These are phyloP conservation scores for Ogataea pilisensis DNA, from an alignment of 805 yeast genomes.

Conservation along the genomic window DNA sequence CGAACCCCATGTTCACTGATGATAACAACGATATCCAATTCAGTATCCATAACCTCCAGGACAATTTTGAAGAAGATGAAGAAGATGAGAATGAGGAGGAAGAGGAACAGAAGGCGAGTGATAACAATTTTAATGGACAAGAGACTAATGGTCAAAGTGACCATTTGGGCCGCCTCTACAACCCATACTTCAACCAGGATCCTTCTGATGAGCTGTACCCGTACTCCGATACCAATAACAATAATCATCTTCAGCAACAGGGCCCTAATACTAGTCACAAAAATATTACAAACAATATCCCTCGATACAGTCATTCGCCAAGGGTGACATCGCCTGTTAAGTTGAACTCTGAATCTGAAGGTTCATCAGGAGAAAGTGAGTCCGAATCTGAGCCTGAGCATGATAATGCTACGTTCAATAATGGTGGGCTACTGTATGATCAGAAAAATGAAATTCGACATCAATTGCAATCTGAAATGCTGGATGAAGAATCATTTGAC, in stretches of 20 bases:
- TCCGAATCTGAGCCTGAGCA: conserved; percentile 8
- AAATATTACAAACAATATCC: not conserved
- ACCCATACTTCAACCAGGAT: not conserved
- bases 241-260: not conserved
- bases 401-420: conserved; percentile 2
- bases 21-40: conserved; percentile 25
- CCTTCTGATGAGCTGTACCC: not conserved
- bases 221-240: not conserved
- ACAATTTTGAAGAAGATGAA: conserved; percentile 21
- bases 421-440: conserved; percentile 7
- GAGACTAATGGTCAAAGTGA: not conserved
- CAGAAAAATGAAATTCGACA: conserved; percentile 18
- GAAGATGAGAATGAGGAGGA: conserved; percentile 12
- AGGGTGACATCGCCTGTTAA: conserved; percentile 15
- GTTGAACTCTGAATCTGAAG: conserved; percentile 26
- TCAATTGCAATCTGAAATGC: conserved; percentile 21
- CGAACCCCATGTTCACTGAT: conserved; percentile 29
- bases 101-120: conserved; percentile 3
- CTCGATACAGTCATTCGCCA: not conserved
- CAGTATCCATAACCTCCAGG: conserved; percentile 19
- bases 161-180: too few species aligned
- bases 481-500: conserved; percentile 26
- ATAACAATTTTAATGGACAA: not conserved
- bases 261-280: too few species aligned
- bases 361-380: conserved; percentile 13